Base-by-base conservation (phyloP, 176 grass and related monocot species). In the Oryza australiensis region DNA sequence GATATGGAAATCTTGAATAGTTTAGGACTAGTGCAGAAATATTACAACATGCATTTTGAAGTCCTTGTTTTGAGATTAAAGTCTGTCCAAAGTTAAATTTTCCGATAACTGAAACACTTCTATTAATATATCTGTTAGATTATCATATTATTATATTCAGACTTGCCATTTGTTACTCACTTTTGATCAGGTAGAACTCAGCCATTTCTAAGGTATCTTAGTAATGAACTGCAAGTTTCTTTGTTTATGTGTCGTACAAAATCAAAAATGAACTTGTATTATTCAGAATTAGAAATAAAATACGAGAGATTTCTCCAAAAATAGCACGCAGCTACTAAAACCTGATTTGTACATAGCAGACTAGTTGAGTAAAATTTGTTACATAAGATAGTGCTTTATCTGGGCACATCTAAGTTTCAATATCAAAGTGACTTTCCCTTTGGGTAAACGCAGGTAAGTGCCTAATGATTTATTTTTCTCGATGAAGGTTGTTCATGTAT, bases 181-280 rank as follows among this genome's bases (percentile, higher is more conserved):
- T 16, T 2, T 48, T 20, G 15, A 38, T 38, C 30, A n/a, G 45
- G 45, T n/a, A 41, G 5, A 46, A 33, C 26, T 46, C 14, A 0
- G 18, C 53, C 63, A 59, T 13, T n/a, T 77, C 48, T 45, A 69
- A 32, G 12, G 7, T 2, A 37, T 13, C 22, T 77, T 45, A 30
- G n/a, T 57, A n/a, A 63, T 40, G 69, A 9, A n/a, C 42, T 80
- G 43, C 43, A 73, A 30, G 59, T 73, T 80, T 55, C 24, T 26
- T 72, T 80, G 69, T 43, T 74, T 66, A 86, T 33, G 24, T 80
- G 7, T 8, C 57, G 6, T 76, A 12, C 27, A 70, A 69, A 42
- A 85, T 64, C 45, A 43, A 66, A 66, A 35, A 26, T 81, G 45
- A 53, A 41, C 26, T 67, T 73, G 67, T 80, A 10, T 59, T 57